Base-by-base conservation (phyloP, 106 monocot genomes). In the Posidonia australis region DNA sequence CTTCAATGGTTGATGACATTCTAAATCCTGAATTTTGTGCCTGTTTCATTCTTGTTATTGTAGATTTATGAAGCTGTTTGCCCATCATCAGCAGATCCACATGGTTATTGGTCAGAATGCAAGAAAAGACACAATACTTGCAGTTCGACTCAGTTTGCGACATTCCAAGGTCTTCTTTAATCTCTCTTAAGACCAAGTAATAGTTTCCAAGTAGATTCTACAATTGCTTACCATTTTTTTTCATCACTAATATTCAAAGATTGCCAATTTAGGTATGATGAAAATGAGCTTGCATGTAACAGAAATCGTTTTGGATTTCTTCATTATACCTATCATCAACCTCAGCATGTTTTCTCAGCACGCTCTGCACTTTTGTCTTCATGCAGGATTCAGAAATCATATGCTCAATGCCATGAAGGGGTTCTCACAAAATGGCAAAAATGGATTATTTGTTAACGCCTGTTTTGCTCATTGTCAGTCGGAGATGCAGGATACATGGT, bases 391-490 rank as follows among this genome's bases (percentile, higher is more conserved):
- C 67, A 83, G 90, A 46, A 77, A 76, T 44, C 54, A 83, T 60
- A 90, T 90, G 90, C 64, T 86, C 16, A 68, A 70, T 58, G 73
- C 74, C 18, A 13, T 86, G 16, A 58, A 77, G 64, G 58, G 47
- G 10, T 80, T 86, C 53, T 64, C 76, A 13, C 22, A 22, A 14
- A 47, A 60, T 0, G 13, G 25, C 7, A 30, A 68, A 54, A 83
- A 83, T 46, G 90, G 90, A 17, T 10, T 74, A 13, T 90, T 83
- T 44, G 71, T 90, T 16, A 86, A 90, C 76, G 86, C 90, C 1
- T 90, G 90, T 55, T 90, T 86, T 56, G 80, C 80, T 16, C 90
- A 90, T 58, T 86, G 90, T 45, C 90, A 90, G 51, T 70, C 86
- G 3, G 83, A 80, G 62, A 56, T 46, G 36, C 80, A 75, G 36